Base-by-base conservation (phyloP, 1,139 yeast species). In the Suhomyces bokatorum region DNA sequence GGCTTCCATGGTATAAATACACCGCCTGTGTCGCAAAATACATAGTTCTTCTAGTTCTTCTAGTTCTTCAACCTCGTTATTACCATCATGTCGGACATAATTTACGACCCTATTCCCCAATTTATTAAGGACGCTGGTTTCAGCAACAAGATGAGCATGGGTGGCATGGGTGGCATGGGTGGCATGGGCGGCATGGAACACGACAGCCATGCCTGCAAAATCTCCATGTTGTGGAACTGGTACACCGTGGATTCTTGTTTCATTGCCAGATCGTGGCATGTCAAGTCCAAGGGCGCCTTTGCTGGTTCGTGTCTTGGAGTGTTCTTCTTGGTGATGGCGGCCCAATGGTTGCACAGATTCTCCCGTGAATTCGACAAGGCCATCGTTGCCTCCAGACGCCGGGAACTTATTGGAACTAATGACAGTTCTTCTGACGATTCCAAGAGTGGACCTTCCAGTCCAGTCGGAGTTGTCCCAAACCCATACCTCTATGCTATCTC, bases 301-400 rank as follows among this genome's bases (percentile, higher is more conserved):
- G 89, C 87, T 4, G 89, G 88, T 8, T 73, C 87, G 0, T 84
- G 89, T 62, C 69, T 84, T 32, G 89, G 88, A 11, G 79, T 81
- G 4, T 78, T 83, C 56, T 66, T 77, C 33, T 63, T 85, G 52
- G 83, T 80, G 4, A 61, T 83, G 37, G 74, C 77, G 7, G 69
- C 81, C 10, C 84, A 82, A 57, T 75, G 83, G 77, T 62, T 81
- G 40, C 77, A 78, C 51, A 67, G 88, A 30, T 60, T 78, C 36
- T 69, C 77, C 38, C 70, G 84, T 39, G 88, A 82, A 55, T 80
- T 77, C 48, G 84, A 79, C 55, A 55, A 64, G 17, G 64, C 69
- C 26, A 57, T 77, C 8, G 24, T 20, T 16, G 62, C 68, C 5
- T 58, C 60, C 11, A 39, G 45, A 22, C 34, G 28, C 9, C 13